A percentile compares a stretch with the other conserved stretches of the same genome.
phyloP scores from a whole-genome alignment of 2,329 filamentous ascomycete genomes.

The Colletotrichum spinosum region DNA sequence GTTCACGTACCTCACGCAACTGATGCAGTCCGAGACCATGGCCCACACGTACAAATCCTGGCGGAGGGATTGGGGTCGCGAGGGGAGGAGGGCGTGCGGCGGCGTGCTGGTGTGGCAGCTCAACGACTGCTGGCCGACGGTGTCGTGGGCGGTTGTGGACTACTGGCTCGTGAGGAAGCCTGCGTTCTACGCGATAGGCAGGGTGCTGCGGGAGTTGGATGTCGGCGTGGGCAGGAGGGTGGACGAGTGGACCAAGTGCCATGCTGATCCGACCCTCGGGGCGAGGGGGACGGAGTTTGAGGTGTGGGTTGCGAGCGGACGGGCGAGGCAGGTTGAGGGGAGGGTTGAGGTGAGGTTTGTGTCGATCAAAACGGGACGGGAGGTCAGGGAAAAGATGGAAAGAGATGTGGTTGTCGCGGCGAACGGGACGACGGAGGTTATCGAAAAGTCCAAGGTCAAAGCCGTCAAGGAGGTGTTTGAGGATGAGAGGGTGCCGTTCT shows the following conservation, averaged over 20 bases:
- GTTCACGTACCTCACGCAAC: constrained; percentile 78
- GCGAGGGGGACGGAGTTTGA: constrained; percentile 53
- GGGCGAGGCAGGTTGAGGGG: constrained; percentile 40
- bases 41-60: constrained; percentile 64
- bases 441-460: constrained; percentile 47
- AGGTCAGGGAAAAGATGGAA: constrained; percentile 44
- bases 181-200: constrained; percentile 50
- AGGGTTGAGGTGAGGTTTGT: constrained; percentile 51
- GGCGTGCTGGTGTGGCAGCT: constrained; percentile 77
- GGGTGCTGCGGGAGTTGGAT: constrained; percentile 69
- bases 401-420: constrained; percentile 43
- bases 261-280: constrained; percentile 53
- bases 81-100: constrained; percentile 68
- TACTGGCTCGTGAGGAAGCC: constrained; percentile 37
- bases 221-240: constrained; percentile 64
- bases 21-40: constrained; percentile 66
- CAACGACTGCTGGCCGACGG: constrained; percentile 77
- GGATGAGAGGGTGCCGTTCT: constrained; percentile 43
- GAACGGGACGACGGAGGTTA: constrained; percentile 55
- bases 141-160: constrained; percentile 71
- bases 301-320: constrained; percentile 56
- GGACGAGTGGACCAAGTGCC: constrained; percentile 57
- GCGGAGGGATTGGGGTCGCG: constrained; percentile 72
- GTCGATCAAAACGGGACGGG: constrained; percentile 53
- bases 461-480: constrained; percentile 30